Evolutionary conservation across 495 filamentous ascomycete genomes (phyloP), one percentile per base, ranked within the genome.

Genomic region (Ascodesmis nigricans): DNA sequence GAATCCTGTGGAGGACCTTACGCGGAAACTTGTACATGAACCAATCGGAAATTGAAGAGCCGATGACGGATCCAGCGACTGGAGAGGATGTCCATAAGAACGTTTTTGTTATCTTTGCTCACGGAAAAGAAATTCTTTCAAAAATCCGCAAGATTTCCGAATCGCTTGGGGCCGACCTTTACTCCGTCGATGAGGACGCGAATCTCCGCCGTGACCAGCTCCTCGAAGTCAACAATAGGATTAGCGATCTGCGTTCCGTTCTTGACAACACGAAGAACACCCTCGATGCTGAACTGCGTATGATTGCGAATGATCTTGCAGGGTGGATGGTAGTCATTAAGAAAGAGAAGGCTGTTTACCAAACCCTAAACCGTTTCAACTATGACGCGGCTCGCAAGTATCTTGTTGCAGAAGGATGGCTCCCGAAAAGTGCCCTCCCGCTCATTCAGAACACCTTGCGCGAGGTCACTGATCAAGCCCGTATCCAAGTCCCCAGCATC

Each of bases 21-120:
- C 81, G 87, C 47, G 87, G 87, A 43, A 99, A 99, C 57, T 67
- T 99, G 13, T 99, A 93, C 61, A 99, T 99, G 87, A 99, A 95
- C 59, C 87, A 99, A 61, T 79, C 83, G 21, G 87, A 95, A 60
- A 95, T 99, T 35, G 73, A 79, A 19, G 80, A 95, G 45, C 71
- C 80, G n/a, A 77, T 99, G 37, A 64, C 90, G 53, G 80, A 99
- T 55, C 87, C 87, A 15, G 60, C 67, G 44, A 91, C 69, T 58
- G 91, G 92, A 56, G 87, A 95, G 55, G 63, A 74, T 29, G 64
- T 90, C 41, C 70, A 72, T 56, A 99, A 99, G 72, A 99, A 91
- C 48, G 87, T 95, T 37, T 99, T 95, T 47, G 83, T 99, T 40
- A 95, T 99, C 51, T 99, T 99, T 50, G 84, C 90, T 17, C 90